Percentiles rank a stretch among this genome's conserved stretches.
Evolutionary conservation across 805 yeast species (phyloP).

Genomic region (Kluyveromyces nonfermentans): DNA sequence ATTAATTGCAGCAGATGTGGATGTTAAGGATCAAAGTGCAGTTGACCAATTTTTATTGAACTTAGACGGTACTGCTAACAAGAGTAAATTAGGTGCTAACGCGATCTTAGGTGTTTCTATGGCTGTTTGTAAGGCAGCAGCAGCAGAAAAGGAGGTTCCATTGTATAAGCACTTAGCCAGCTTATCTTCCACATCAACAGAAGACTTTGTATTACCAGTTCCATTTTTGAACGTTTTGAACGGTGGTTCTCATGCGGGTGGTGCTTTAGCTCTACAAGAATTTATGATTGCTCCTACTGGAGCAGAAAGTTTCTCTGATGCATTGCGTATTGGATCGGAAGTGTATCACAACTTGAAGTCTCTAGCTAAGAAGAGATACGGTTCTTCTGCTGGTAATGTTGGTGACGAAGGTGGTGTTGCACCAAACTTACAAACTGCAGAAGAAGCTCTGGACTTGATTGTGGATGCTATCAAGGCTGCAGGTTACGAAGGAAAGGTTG

Average conservation of each 20-base stretch:
- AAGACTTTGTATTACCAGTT: conserved; percentile 93
- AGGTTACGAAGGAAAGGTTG: conserved; percentile 89
- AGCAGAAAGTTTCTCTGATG: conserved; percentile 87
- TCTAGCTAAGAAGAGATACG: conserved; percentile 89
- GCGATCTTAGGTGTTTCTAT: conserved; percentile 97
- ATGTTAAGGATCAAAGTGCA: conserved; percentile 78
- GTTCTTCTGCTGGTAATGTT: conserved; percentile 97
- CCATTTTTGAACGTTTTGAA: conserved; percentile 98
- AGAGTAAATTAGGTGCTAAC: conserved; percentile 95
- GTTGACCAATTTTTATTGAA: conserved; percentile 76
- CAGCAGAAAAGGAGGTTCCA: conserved; percentile 90
- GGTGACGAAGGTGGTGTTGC: conserved; percentile 99
- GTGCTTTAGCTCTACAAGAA: conserved; percentile 97
- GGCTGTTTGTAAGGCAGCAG: conserved; percentile 97
- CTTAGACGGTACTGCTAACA: conserved; percentile 96
- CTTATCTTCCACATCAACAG: conserved; percentile 55
- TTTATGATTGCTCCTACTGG: conserved; percentile 97
- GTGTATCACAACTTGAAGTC: conserved; percentile 95
- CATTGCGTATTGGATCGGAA: conserved; percentile 93
- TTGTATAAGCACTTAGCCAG: conserved; percentile 86
- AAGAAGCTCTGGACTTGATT: conserved; percentile 95
- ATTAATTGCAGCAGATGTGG: conserved; percentile 66
- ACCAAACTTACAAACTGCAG: conserved; percentile 90
- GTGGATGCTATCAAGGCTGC: conserved; percentile 82
- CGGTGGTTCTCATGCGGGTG: conserved; percentile 99